Percentiles rank a stretch among this genome's conserved stretches.
These are phyloP conservation scores for Fusarium caatingaense DNA, from an alignment of 2,329 filamentous ascomycete species.

Conservation along the genomic window DNA sequence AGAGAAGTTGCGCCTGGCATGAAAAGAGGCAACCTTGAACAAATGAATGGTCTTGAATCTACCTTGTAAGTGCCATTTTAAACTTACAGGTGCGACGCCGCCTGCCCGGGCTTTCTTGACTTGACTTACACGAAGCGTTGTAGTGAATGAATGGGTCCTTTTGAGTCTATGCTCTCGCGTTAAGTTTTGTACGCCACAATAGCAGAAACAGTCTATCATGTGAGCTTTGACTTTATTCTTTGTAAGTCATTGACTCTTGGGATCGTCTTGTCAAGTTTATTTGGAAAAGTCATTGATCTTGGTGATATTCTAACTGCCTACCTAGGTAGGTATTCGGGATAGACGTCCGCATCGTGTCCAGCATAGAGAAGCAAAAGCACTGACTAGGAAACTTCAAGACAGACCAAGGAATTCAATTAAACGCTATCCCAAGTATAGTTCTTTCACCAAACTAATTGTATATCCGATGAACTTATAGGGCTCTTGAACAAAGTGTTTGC, in stretches of 20 bases:
- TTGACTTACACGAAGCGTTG: not conserved
- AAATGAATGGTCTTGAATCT: not conserved
- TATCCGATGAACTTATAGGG: not conserved
- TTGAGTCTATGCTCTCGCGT: not conserved
- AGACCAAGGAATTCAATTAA: not conserved
- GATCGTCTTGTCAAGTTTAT: not conserved
- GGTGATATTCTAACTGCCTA: not conserved
- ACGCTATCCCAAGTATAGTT: not conserved
- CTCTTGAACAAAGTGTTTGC: too few relatives aligned
- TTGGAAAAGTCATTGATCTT: not conserved
- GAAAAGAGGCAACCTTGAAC: not conserved
- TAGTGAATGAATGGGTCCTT: not conserved
- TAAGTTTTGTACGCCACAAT: not conserved
- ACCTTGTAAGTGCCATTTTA: not conserved
- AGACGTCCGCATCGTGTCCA: not conserved
- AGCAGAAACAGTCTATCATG: not conserved
- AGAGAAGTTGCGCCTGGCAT: not conserved
- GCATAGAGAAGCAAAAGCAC: not conserved
- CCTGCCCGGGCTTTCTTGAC: not conserved
- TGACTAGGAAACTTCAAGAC: not conserved
- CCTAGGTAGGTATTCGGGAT: not conserved
- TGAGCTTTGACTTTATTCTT: not conserved
- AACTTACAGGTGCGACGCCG: not conserved
- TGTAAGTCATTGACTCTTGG: not conserved
- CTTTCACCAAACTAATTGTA: not conserved